These are phyloP conservation scores for Cercospora sesami DNA, from an alignment of 2,329 filamentous ascomycete genomes.

Conservation along the genomic window DNA sequence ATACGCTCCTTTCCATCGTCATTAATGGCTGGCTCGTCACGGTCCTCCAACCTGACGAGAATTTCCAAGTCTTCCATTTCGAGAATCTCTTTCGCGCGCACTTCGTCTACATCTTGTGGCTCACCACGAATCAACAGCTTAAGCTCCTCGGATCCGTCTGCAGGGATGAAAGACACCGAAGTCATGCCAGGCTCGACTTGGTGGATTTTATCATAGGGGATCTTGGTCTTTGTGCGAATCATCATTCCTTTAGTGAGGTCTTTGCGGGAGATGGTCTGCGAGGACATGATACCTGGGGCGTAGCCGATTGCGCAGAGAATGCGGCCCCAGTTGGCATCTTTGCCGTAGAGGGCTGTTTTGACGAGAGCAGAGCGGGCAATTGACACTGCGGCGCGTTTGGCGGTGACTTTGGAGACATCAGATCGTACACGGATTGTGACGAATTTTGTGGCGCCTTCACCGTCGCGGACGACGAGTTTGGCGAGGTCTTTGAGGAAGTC, in stretches of 20 bases:
- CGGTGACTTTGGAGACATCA: slow-evolving; percentile 44
- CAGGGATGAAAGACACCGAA: slow-evolving; percentile 75
- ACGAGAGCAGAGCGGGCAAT: slow-evolving; percentile 92
- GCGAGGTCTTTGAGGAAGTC: slow-evolving; percentile 80
- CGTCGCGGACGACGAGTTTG: slow-evolving; percentile 90
- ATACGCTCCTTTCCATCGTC: background rate
- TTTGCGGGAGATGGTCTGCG: slow-evolving; percentile 26
- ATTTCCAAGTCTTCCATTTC: slow-evolving; percentile 79
- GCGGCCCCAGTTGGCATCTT: slow-evolving; percentile 97
- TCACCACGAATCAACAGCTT: slow-evolving; percentile 77
- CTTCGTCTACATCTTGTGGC: slow-evolving; percentile 76
- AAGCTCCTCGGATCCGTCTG: slow-evolving; percentile 73
- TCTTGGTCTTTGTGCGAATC: background rate
- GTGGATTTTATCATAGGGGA: slow-evolving; percentile 25
- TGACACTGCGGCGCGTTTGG: slow-evolving; percentile 76
- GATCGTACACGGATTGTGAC: slow-evolving; percentile 76
- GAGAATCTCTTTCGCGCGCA: slow-evolving; percentile 72
- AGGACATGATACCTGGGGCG: slow-evolving; percentile 56
- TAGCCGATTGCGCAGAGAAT: slow-evolving; percentile 95
- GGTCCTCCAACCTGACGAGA: slow-evolving; percentile 67
- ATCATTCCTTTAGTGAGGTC: background rate
- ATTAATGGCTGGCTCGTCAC: slow-evolving; percentile 38
- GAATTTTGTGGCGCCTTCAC: slow-evolving; percentile 97
- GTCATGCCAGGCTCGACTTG: slow-evolving; percentile 69
- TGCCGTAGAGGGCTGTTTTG: slow-evolving; percentile 95